Evolutionary conservation across 768 basidiomycete genomes (phyloP).

Genomic region (Termitomyces bulborhizus): DNA sequence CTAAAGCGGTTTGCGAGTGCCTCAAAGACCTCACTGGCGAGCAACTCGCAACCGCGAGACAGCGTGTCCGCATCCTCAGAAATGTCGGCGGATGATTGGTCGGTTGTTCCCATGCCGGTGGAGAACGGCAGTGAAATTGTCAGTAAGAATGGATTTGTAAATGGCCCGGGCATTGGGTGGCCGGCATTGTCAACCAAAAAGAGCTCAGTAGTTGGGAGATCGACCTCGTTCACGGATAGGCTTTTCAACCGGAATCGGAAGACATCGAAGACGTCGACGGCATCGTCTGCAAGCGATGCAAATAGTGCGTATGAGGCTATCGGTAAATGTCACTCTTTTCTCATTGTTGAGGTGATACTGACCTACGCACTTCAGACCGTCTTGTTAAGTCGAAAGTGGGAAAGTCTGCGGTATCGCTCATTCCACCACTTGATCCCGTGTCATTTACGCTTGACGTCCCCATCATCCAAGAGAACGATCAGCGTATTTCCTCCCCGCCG

Average conservation of each 20-base stretch:
- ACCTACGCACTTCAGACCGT: conserved; percentile 8
- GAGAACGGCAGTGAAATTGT: conserved; percentile 24
- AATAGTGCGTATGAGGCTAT: conserved; percentile 25
- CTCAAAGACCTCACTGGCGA: conserved; percentile 20
- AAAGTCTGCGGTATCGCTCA: conserved; percentile 13
- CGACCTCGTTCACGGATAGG: conserved; percentile 56
- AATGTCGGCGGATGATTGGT: conserved; percentile 66
- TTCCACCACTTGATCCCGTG: conserved; percentile 18
- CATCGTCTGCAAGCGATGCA: conserved; percentile 24
- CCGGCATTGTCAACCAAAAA: conserved; percentile 50
- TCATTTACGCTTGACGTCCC: conserved; percentile 17
- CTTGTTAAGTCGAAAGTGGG: conserved; percentile 12
- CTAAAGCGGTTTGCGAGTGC: conserved; percentile 41
- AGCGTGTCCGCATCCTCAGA: conserved; percentile 58
- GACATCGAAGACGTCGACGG: conserved; percentile 48
- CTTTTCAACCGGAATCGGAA: conserved; percentile 50
- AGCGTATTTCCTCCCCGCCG: conserved; percentile 13
- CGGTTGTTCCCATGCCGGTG: conserved; percentile 53
- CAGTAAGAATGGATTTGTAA: not conserved
- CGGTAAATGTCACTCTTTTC: conserved; percentile 28
- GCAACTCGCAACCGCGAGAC: conserved; percentile 39
- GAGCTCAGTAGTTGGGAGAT: conserved; percentile 36
- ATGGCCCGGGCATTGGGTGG: conserved; percentile 35
- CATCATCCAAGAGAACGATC: conserved; percentile 2
- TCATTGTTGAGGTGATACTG: not conserved